phyloP scores from a whole-genome alignment of 805 yeast species.

The Metahyphopichia silvanorum region DNA sequence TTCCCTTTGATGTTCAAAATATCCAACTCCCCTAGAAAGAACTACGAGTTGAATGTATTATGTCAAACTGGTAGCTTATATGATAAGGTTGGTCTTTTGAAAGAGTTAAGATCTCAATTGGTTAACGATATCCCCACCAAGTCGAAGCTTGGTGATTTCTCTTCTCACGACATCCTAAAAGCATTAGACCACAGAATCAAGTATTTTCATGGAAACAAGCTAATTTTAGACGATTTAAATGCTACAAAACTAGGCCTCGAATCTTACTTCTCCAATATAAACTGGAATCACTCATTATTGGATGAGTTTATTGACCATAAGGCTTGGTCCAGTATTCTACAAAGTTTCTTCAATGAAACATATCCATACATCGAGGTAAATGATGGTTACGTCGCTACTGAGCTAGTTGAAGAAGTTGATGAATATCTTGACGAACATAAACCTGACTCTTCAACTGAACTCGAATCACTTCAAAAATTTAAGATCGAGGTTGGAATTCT shows the following conservation, averaged over 20 bases:
- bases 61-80: conserved; percentile 11
- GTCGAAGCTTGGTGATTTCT: background rate
- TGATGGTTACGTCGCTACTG: background rate
- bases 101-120: conserved; percentile 5
- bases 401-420: conserved; percentile 1
- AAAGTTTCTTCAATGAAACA: background rate
- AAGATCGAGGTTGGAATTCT: conserved; percentile 1
- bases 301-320: conserved; percentile 7
- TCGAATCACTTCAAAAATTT: too few species aligned
- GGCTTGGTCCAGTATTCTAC: conserved; percentile 3
- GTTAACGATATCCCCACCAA: background rate
- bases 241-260: background rate
- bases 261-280: conserved; percentile 2
- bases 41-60: conserved; percentile 18
- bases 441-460: background rate
- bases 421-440: too few species aligned
- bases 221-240: conserved; percentile 3
- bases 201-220: conserved; percentile 3
- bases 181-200: conserved; percentile 8
- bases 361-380: background rate
- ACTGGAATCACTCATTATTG: conserved; percentile 6
- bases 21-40: conserved; percentile 10
- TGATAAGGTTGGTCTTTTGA: conserved; percentile 14
- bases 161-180: conserved; percentile 5
- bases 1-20: conserved; percentile 7